A percentile compares a stretch with the other conserved stretches of the same genome.
These are phyloP conservation scores for Aspergillus pseudoviridinutans DNA, from an alignment of 2,329 filamentous ascomycete species.

Conservation along the genomic window DNA sequence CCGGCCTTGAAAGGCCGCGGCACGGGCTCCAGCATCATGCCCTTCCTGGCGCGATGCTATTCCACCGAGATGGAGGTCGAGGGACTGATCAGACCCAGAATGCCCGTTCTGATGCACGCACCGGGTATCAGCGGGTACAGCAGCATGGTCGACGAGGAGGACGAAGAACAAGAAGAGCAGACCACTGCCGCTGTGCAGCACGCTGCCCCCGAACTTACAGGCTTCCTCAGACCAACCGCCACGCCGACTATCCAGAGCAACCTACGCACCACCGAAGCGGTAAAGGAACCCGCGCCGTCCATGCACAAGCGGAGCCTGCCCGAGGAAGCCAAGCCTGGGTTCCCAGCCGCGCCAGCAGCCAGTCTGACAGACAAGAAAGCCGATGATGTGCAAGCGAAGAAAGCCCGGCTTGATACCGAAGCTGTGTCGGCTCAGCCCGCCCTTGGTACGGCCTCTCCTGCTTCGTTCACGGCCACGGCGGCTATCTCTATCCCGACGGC, in stretches of 20 bases:
- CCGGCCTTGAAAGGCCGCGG: constrained; percentile 58
- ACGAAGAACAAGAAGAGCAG: constrained; percentile 29
- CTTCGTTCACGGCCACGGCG: constrained; percentile 15
- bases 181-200: constrained; percentile 10
- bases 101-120: constrained; percentile 42
- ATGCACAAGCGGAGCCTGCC: constrained; percentile 27
- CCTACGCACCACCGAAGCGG: constrained; percentile 9
- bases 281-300: constrained; percentile 8
- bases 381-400: constrained; percentile 24
- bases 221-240: constrained; percentile 22
- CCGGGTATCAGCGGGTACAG: constrained; percentile 24
- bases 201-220: constrained; percentile 13
- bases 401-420: constrained; percentile 27
- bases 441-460: constrained; percentile 10
- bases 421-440: constrained; percentile 5
- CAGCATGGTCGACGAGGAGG: constrained; percentile 24
- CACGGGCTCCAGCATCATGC: constrained; percentile 69
- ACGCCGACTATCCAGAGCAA: constrained; percentile 11
- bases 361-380: neutral
- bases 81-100: constrained; percentile 56
- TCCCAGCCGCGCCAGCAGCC: neutral
- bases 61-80: constrained; percentile 65
- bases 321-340: constrained; percentile 18
- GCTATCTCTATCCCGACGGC: constrained; percentile 9
- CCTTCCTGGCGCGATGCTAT: constrained; percentile 68